Evolutionary conservation across 2,329 filamentous ascomycete genomes (phyloP).

Genomic region (Diplodia seriata): DNA sequence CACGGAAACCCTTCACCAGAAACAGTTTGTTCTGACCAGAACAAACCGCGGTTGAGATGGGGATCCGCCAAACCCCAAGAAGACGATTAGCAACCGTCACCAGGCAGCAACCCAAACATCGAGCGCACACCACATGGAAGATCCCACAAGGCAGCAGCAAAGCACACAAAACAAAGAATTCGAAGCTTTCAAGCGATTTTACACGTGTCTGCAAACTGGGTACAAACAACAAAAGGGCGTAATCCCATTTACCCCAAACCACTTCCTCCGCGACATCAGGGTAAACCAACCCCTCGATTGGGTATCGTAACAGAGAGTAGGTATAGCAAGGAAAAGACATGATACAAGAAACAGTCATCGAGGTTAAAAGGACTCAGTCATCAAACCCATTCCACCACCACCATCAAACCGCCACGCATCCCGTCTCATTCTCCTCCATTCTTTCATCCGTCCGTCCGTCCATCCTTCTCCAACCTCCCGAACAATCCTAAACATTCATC

Average conservation of each 20-base stretch:
- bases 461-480: too few relatives aligned
- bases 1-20: too few relatives aligned
- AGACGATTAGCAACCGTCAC: too few relatives aligned
- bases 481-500: conserved; percentile 33
- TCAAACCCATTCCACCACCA: neutral
- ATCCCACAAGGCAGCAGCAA: neutral
- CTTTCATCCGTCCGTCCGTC: too few relatives aligned
- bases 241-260: neutral
- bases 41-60: too few relatives aligned
- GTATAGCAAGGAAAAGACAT: neutral
- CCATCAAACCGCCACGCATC: neutral
- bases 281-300: neutral
- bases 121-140: too few relatives aligned
- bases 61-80: too few relatives aligned
- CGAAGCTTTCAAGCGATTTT: neutral
- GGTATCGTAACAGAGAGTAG: conserved; percentile 6
- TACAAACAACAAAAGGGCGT: neutral
- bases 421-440: too few relatives aligned
- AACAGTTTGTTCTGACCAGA: too few relatives aligned
- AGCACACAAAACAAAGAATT: neutral
- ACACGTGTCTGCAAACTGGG: neutral
- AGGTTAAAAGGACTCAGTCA: neutral
- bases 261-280: neutral
- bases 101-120: too few relatives aligned
- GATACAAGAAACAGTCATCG: neutral